These are phyloP conservation scores for Dimocarpus longan DNA, from an alignment of 345 rosid genomes.

Conservation along the genomic window DNA sequence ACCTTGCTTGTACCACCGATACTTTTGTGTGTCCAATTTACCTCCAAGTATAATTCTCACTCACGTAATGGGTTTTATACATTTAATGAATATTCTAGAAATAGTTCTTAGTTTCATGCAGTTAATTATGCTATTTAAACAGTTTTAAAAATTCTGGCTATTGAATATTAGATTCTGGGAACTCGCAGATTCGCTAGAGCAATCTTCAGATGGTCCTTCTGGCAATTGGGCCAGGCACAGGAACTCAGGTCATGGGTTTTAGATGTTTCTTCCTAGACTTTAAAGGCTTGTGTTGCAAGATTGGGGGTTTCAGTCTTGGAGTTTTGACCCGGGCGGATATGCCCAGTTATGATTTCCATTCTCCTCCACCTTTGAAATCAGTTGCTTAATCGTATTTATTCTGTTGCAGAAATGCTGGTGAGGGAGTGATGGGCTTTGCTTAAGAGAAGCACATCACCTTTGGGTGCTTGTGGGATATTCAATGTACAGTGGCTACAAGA, in stretches of 20 bases:
- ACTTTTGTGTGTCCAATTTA: not conserved
- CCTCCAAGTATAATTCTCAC: slow-evolving; percentile 19
- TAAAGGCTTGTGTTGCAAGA: slow-evolving; percentile 54
- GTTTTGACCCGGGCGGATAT: slow-evolving; percentile 49
- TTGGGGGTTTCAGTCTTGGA: slow-evolving; percentile 49
- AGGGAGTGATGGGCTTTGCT: slow-evolving; percentile 58
- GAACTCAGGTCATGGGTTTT: slow-evolving; percentile 59
- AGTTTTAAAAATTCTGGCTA: slow-evolving; percentile 49
- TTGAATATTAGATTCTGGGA: slow-evolving; percentile 73
- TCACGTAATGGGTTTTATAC: slow-evolving; percentile 18
- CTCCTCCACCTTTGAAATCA: slow-evolving; percentile 37
- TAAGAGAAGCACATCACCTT: slow-evolving; percentile 51
- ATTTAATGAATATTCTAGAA: slow-evolving; percentile 11
- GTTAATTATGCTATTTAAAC: slow-evolving; percentile 33
- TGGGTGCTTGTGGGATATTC: slow-evolving; percentile 52
- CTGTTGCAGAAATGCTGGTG: slow-evolving; percentile 72
- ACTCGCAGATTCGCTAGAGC: slow-evolving; percentile 77
- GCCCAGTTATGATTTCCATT: slow-evolving; percentile 39
- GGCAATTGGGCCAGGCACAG: slow-evolving; percentile 67
- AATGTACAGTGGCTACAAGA: slow-evolving; percentile 39
- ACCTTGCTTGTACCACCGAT: not conserved
- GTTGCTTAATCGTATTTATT: slow-evolving; percentile 54
- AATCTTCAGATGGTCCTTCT: slow-evolving; percentile 65
- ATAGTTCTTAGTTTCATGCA: slow-evolving; percentile 29
- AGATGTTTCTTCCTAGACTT: slow-evolving; percentile 46